Conservation (phyloP, 2,329 filamentous ascomycete species). For the Sporothrix schenckii region DNA sequence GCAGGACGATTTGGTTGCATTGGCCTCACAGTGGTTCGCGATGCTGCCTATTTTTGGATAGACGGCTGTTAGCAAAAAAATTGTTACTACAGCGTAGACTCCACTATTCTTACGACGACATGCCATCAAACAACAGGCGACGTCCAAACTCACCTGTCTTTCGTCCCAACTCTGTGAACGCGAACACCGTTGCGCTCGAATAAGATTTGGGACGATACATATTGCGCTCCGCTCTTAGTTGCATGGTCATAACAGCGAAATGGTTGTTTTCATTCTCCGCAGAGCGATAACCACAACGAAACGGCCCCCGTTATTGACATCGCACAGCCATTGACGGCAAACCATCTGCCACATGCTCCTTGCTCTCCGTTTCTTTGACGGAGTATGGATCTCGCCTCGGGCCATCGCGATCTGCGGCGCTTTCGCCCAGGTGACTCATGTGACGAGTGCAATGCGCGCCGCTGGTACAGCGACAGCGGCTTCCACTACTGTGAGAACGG, state of each 20-base stretch:
- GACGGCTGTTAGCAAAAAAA: conserved; percentile 17
- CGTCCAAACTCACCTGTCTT: not conserved
- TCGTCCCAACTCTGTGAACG: not conserved
- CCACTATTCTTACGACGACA: conserved; percentile 23
- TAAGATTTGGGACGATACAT: too few species aligned
- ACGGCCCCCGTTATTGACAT: not conserved
- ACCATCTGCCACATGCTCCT: not conserved
- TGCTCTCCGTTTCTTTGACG: too few species aligned
- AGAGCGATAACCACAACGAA: not conserved
- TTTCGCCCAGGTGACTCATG: conserved; percentile 59
- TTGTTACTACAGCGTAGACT: conserved; percentile 13
- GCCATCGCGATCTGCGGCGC: conserved; percentile 51
- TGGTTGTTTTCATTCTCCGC: not conserved
- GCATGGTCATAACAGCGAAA: not conserved
- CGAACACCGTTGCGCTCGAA: not conserved
- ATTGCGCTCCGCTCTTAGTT: not conserved
- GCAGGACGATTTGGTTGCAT: not conserved
- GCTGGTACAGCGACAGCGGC: conserved; percentile 75
- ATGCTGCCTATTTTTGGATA: conserved; percentile 29
- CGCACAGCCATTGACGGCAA: not conserved
- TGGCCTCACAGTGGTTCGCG: not conserved
- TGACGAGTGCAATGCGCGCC: conserved; percentile 69
- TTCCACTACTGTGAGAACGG: conserved; percentile 78
- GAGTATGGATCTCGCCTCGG: conserved; percentile 44
- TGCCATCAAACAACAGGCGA: conserved; percentile 12